phyloP scores from a whole-genome alignment of 495 filamentous ascomycete genomes.

The Staphylotrichum tortipilum region DNA sequence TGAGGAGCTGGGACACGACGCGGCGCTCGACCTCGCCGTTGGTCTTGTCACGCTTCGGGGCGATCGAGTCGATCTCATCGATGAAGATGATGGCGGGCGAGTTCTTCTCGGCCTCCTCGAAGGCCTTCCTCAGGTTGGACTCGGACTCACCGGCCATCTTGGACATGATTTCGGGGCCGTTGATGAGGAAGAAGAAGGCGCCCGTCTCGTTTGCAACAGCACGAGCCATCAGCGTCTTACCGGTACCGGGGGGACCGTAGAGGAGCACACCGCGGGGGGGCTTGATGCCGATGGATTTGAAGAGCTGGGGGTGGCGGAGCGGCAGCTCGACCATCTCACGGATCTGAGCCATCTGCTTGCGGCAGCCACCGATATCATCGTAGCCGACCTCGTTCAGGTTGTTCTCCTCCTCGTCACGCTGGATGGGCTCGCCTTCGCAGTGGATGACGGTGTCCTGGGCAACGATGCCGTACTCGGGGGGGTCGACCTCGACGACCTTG shows the following conservation, averaged over 20 bases:
- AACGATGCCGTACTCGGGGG: slow-evolving; percentile 95
- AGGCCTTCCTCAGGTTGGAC: slow-evolving; percentile 93
- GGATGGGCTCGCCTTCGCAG: slow-evolving; percentile 96
- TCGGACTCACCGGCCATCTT: slow-evolving; percentile 99
- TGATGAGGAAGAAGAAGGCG: slow-evolving; percentile 99
- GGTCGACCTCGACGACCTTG: slow-evolving; percentile 98
- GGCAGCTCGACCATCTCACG: slow-evolving; percentile 97
- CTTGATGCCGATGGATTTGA: slow-evolving; percentile 99
- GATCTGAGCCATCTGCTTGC: slow-evolving; percentile 99
- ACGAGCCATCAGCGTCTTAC: slow-evolving; percentile 98
- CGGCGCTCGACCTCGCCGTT: slow-evolving; percentile 98
- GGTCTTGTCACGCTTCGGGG: slow-evolving; percentile 99
- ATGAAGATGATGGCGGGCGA: slow-evolving; percentile 99
- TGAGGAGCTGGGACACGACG: slow-evolving; percentile 95
- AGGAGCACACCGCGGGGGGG: slow-evolving; percentile 96
- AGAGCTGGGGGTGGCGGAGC: slow-evolving; percentile 91
- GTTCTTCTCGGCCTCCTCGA: slow-evolving; percentile 99
- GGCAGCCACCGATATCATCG: slow-evolving; percentile 97
- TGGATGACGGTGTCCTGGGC: slow-evolving; percentile 98
- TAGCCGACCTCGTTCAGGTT: slow-evolving; percentile 99
- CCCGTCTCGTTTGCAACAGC: slow-evolving; percentile 98
- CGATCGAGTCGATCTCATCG: slow-evolving; percentile 97
- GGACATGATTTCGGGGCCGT: slow-evolving; percentile 98
- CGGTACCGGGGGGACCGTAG: slow-evolving; percentile 94
- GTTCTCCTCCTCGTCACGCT: slow-evolving; percentile 97